Base-by-base conservation (phyloP, 306 rosid genomes). In the Inga oerstediana region DNA sequence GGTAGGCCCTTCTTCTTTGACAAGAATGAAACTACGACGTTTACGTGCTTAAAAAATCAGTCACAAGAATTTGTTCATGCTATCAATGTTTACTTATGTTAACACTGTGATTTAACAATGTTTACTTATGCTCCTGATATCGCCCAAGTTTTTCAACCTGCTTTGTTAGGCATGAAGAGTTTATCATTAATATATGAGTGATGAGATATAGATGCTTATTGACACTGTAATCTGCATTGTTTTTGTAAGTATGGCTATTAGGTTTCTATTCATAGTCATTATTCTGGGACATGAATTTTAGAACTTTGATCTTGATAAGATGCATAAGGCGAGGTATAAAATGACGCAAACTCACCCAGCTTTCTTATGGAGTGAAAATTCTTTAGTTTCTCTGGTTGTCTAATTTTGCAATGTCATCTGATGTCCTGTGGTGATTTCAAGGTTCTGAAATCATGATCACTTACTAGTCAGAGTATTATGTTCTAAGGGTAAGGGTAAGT, bases 341-440 rank as follows among this genome's bases (percentile, higher is more conserved):
- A 52, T 51, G 65, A 9, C 3, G 10, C 41, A 30, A 30, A 1
- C 70, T 64, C 68, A 11, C 3, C 12, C 41, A 64, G 41, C 41
- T 64, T 64, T 12, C 41, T 30, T 13, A 30, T 62, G 37, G 17
- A 27, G 11, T 64, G 20, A 30, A 30, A 30, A 6, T 30, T 11
- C 1, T 64, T 4, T 30, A 64, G 7, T 13, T 13, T 30, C 5
- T 64, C 17, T 64, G 41, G 4, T 30, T 58, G 64, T 66, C 12
- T 30, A 65, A 41, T 73, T 79, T 27, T 79, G 54, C 76, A 51
- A 17, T 84, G 54, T 30, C 32, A 49, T 66, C n/a, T 20, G 24
- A 65, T 73, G 10, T 64, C 24, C 49, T 9, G 15, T 64, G 34
- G 52, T 48, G 52, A 56, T 59, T 58, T 3, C 30, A 27, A 0